Percentiles rank a stretch among this genome's conserved stretches.
Evolutionary conservation across 179 eudicot genomes (phyloP).

Genomic region (Silene coronaria): DNA sequence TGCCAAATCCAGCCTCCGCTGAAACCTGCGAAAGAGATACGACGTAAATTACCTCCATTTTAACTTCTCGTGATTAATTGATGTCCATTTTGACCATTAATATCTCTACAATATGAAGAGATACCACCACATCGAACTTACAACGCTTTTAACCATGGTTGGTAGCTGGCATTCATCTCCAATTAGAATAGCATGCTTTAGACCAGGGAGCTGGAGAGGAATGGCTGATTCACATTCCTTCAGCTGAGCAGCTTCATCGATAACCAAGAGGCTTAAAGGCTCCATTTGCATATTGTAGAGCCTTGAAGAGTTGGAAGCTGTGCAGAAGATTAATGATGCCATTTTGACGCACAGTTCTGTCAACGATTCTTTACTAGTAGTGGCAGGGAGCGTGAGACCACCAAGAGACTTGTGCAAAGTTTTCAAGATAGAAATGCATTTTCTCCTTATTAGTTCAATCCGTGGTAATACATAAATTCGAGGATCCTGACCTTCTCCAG

Average conservation of each 20-base stretch:
- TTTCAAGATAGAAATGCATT: constrained; percentile 33
- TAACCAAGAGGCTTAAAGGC: constrained; percentile 44
- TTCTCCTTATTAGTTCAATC: constrained; percentile 24
- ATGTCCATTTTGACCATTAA: no score
- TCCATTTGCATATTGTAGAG: constrained; percentile 32
- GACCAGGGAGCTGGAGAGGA: constrained; percentile 52
- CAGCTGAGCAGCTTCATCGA: constrained; percentile 77
- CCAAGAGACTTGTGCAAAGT: constrained; percentile 35
- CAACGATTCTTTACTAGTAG: constrained; percentile 13
- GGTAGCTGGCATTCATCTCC: constrained; percentile 58
- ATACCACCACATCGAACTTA: no score
- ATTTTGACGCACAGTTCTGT: constrained; percentile 45
- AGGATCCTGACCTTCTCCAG: constrained; percentile 19
- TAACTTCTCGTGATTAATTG: no score
- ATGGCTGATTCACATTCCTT: constrained; percentile 65
- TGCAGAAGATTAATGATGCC: constrained; percentile 59
- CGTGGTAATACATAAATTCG: background rate
- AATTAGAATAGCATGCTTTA: constrained; percentile 53
- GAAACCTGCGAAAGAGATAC: constrained; percentile 35
- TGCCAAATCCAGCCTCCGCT: constrained; percentile 53
- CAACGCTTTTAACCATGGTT: constrained; percentile 43
- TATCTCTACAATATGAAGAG: no score
- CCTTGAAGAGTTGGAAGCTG: constrained; percentile 52
- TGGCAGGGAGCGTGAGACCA: constrained; percentile 32
- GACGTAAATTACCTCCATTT: no score